Percentiles rank a stretch among this genome's conserved stretches.
phyloP scores from a whole-genome alignment of 2,329 filamentous ascomycete species.

The Talaromyces sp. region DNA sequence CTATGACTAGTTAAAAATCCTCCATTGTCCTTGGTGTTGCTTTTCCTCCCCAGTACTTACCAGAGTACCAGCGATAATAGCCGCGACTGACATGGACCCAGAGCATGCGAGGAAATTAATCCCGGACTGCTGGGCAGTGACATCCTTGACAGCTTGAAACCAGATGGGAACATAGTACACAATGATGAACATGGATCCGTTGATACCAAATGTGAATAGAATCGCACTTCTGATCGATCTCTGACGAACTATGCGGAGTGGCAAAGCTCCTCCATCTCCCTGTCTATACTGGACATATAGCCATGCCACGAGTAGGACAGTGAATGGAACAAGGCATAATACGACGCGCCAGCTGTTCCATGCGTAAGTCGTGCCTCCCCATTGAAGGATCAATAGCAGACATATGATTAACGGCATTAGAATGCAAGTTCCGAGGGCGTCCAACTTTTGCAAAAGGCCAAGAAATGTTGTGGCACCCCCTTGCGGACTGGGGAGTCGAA shows the following conservation, averaged over 20 bases:
- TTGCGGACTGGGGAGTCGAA: constrained; percentile 21
- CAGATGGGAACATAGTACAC: constrained; percentile 46
- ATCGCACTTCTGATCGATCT: constrained; percentile 39
- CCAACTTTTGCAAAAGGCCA: constrained; percentile 38
- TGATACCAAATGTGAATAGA: constrained; percentile 32
- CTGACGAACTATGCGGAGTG: constrained; percentile 39
- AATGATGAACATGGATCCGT: background rate
- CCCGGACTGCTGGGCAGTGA: constrained; percentile 28
- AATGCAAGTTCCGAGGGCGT: background rate
- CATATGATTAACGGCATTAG: constrained; percentile 39
- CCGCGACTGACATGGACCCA: no score
- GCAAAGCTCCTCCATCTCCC: constrained; percentile 39
- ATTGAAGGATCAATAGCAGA: constrained; percentile 46
- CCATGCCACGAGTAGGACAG: constrained; percentile 43
- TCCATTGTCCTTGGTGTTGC: no score
- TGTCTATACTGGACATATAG: constrained; percentile 24
- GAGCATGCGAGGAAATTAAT: constrained; percentile 16
- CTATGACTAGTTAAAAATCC: no score
- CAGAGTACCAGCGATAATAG: no score
- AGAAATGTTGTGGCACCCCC: constrained; percentile 18
- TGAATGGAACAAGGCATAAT: constrained; percentile 46
- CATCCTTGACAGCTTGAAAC: constrained; percentile 36
- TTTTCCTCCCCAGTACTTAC: no score
- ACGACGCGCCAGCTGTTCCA: constrained; percentile 45
- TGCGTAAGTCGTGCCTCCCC: constrained; percentile 31